Percentiles rank a stretch among this genome's conserved stretches.
phyloP scores from a whole-genome alignment of 2,329 filamentous ascomycete species.

The Phialocephala sp. region DNA sequence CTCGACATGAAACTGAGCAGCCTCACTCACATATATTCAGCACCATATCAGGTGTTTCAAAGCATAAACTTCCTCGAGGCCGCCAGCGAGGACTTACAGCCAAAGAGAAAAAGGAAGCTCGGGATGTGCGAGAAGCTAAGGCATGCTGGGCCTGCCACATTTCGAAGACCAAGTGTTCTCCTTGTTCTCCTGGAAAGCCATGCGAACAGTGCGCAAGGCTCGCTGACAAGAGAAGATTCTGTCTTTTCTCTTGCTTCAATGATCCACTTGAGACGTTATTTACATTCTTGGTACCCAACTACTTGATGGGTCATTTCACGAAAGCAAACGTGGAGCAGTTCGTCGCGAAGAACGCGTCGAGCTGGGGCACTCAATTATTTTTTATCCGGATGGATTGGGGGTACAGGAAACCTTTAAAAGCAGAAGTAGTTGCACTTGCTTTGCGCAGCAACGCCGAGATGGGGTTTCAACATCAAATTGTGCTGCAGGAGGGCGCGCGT shows the following conservation, averaged over 20 bases:
- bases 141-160: conserved; percentile 45
- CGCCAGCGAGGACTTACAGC: conserved; percentile 38
- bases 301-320: conserved; percentile 39
- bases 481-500: conserved; percentile 21
- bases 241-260: conserved; percentile 42
- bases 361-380: conserved; percentile 38
- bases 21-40: conserved; percentile 39
- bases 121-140: conserved; percentile 41
- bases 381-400: conserved; percentile 39
- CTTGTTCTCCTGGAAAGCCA: conserved; percentile 40
- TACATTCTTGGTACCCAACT: conserved; percentile 40
- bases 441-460: conserved; percentile 35
- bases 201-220: conserved; percentile 42
- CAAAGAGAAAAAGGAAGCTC: conserved; percentile 41
- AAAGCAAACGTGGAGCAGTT: conserved; percentile 39
- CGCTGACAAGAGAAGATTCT: conserved; percentile 41
- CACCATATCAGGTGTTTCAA: conserved; percentile 31
- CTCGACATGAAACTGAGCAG: conserved; percentile 24
- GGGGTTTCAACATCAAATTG: conserved; percentile 34
- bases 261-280: conserved; percentile 41
- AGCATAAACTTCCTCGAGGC: conserved; percentile 35
- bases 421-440: conserved; percentile 38
- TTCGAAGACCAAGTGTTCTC: conserved; percentile 44
- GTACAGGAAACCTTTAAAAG: conserved; percentile 33
- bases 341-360: conserved; percentile 34